Evolutionary conservation across 2,329 filamentous ascomycete species (phyloP).

Genomic region (Ramularia collo-cygni): DNA sequence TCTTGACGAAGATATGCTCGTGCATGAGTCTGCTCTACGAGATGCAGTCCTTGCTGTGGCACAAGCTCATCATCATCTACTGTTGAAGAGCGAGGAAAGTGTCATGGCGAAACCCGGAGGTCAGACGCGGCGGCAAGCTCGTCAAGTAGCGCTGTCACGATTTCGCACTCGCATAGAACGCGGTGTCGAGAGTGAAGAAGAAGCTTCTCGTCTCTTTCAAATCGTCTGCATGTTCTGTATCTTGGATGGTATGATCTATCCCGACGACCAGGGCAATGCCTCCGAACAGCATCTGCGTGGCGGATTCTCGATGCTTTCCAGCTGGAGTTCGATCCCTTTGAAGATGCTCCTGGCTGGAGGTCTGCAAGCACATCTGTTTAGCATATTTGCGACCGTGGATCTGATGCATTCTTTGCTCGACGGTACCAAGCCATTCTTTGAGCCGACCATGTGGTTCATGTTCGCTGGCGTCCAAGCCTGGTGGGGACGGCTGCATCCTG

Average conservation of each 20-base stretch:
- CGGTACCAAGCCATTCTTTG: background rate
- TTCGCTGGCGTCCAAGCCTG: conserved; percentile 3
- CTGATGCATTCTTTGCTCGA: conserved; percentile 2
- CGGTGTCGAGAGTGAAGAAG: conserved; percentile 1
- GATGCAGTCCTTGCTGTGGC: conserved; percentile 5
- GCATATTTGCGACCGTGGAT: conserved; percentile 1
- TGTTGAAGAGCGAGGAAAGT: background rate
- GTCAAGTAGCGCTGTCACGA: conserved; percentile 4
- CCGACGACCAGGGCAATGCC: conserved; percentile 3
- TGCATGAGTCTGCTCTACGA: conserved; percentile 3
- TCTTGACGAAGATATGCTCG: conserved; percentile 6
- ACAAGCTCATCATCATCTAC: conserved; percentile 6
- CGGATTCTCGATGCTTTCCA: conserved; percentile 3
- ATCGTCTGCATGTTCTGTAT: conserved; percentile 7
- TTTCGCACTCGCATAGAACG: conserved; percentile 5
- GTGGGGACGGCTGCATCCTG: conserved; percentile 1
- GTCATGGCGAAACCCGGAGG: background rate
- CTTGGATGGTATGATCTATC: conserved; percentile 6
- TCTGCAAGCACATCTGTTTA: conserved; percentile 1
- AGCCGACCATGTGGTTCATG: background rate
- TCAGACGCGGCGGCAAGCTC: conserved; percentile 2
- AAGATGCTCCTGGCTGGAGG: conserved; percentile 1
- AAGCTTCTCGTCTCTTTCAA: conserved; percentile 4
- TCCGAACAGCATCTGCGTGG: conserved; percentile 5
- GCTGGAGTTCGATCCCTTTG: conserved; percentile 2